Base-by-base conservation (phyloP, 805 yeast species). In the Isabelozyma pseudorhagii region DNA sequence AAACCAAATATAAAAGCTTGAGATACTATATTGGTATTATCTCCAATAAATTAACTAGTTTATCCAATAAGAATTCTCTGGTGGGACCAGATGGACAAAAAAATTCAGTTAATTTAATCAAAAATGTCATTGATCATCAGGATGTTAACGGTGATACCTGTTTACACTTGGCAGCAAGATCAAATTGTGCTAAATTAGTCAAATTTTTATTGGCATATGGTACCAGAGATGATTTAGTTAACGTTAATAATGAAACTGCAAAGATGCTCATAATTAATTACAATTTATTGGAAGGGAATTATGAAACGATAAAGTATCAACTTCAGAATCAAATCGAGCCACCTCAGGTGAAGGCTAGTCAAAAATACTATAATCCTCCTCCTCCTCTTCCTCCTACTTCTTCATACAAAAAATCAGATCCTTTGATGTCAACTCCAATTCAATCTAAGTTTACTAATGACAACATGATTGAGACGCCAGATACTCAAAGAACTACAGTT, bases 81-180 rank as follows among this genome's bases (percentile, higher is more conserved):
- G 36, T 31, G 5, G 57, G 60, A 13, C 36, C 45, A 7, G 54
- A 85, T 54, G 74, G 76, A 27, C 36, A 31, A 31, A 31, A 31
- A 8, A 84, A 82, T 47, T 80, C 87, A 9, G 74, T 79, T 51
- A 85, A 87, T 54, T 72, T 87, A 52, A 70, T 86, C 38, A 79
- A 79, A 38, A 76, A 80, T 47, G 83, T 87, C 40, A 62, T 87
- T 28, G 87, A 89, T 60, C 91, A 85, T 57, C 89, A 82, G 61
- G 98, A 94, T 66, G 77, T 75, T 18, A 77, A 83, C 52, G 97
- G 97, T 4, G 89, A 91, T 57, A 89, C 97, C 0, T 89, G 96
- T 6, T 69, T 91, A 45, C 96, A 90, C 59, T 72, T 93, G 42
- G 91, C 96, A 0, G 81, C 83, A 13, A 74, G 82, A 38, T 69